Conservation (phyloP, 2,329 filamentous ascomycete species). For the Talaromyces piceae region DNA sequence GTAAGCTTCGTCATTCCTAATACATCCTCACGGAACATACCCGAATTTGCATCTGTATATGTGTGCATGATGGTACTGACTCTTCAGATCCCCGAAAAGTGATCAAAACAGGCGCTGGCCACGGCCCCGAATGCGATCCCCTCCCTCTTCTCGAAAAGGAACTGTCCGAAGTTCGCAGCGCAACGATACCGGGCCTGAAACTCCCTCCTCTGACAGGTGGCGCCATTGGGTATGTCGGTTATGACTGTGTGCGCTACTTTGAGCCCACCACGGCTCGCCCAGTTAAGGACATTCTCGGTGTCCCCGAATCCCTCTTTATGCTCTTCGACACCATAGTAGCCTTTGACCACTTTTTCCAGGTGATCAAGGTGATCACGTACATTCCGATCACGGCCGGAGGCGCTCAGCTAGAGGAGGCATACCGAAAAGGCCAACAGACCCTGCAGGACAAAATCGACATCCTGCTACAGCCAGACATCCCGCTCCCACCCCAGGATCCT, state of each 20-base stretch:
- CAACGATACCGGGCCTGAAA: slow-evolving; percentile 71
- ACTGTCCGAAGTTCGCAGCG: slow-evolving; percentile 69
- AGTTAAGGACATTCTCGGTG: slow-evolving; percentile 77
- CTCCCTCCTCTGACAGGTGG: slow-evolving; percentile 85
- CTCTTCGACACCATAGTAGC: slow-evolving; percentile 90
- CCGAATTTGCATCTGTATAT: no score
- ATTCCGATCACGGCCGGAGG: slow-evolving; percentile 59
- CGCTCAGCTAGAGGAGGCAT: slow-evolving; percentile 57
- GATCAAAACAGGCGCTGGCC: slow-evolving; percentile 77
- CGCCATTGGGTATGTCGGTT: slow-evolving; percentile 92
- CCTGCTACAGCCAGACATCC: slow-evolving; percentile 66
- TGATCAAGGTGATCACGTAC: slow-evolving; percentile 90
- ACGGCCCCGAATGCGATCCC: slow-evolving; percentile 78
- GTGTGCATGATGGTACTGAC: slow-evolving; percentile 3
- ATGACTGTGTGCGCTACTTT: slow-evolving; percentile 96
- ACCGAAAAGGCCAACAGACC: slow-evolving; percentile 57
- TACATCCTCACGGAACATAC: no score
- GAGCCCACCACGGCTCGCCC: slow-evolving; percentile 91
- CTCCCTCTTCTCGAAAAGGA: slow-evolving; percentile 75
- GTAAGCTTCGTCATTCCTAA: slow-evolving; percentile 28
- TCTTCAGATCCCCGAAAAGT: slow-evolving; percentile 61
- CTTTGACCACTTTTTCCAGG: slow-evolving; percentile 89
- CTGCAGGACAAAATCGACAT: slow-evolving; percentile 63
- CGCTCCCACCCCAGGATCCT: slow-evolving; percentile 67
- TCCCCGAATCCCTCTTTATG: slow-evolving; percentile 96